A percentile compares a stretch with the other conserved stretches of the same genome.
Conservation (phyloP, 2,329 filamentous ascomycete genomes). For the Paecilomyces formosus region DNA sequence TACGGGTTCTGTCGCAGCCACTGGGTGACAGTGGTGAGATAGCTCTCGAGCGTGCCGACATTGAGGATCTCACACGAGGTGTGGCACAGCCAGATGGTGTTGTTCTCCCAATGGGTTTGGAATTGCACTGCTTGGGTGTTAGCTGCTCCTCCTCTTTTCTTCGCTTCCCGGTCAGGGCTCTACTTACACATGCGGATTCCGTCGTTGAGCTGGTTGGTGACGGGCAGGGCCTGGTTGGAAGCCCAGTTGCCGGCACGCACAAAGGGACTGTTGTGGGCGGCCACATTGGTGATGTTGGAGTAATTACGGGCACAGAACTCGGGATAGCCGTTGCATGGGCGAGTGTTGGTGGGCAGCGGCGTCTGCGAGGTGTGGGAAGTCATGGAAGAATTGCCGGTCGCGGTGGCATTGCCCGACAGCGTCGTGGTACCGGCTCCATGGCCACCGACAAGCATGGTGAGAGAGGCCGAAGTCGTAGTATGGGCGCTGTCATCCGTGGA, state of each 20-base stretch:
- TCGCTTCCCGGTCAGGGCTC: background rate
- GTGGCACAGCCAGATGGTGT: conserved; percentile 71
- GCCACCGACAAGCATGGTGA: conserved; percentile 33
- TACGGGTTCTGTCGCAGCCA: conserved; percentile 76
- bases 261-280: conserved; percentile 77
- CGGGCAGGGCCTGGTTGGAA: conserved; percentile 64
- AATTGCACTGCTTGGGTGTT: conserved; percentile 45
- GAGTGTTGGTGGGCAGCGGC: conserved; percentile 58
- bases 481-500: conserved; percentile 14
- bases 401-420: conserved; percentile 41
- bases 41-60: conserved; percentile 67
- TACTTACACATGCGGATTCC: conserved; percentile 52
- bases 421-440: conserved; percentile 24
- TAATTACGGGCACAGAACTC: conserved; percentile 72
- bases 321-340: conserved; percentile 69
- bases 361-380: conserved; percentile 33
- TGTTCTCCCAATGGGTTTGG: conserved; percentile 50
- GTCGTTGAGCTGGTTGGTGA: conserved; percentile 68
- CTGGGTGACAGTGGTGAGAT: conserved; percentile 58
- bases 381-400: conserved; percentile 41
- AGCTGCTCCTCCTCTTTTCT: background rate
- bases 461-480: conserved; percentile 29
- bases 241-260: conserved; percentile 61
- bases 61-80: conserved; percentile 75
- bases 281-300: conserved; percentile 72